Base-by-base conservation (phyloP, 2,329 filamentous ascomycete genomes). In the Monosporascus ibericus region DNA sequence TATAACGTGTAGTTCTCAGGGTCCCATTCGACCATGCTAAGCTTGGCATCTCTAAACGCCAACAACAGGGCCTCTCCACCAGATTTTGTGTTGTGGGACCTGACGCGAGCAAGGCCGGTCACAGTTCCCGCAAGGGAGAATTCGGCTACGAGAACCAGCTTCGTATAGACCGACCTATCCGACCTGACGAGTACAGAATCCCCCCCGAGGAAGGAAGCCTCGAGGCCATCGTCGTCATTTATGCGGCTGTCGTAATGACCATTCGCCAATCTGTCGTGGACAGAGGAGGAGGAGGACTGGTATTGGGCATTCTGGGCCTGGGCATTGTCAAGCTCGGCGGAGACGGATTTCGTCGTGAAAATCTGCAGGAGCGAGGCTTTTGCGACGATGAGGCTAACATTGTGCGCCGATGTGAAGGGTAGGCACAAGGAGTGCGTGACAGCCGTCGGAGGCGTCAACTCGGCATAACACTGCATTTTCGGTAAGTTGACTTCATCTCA, bases 21-120 rank as follows among this genome's bases (percentile, higher is more conserved):
- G 67, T 97, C 90, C 94, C 94, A 99, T 73, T 96, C 90, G 52
- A 96, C 79, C 69, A 99, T 77, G 70, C 89, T 95, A 65, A 97
- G 80, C 72, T 96, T 96, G 42, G 94, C 94, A 72, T 96, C 91
- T 65, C 88, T 87, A 71, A 92, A 88, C 0, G 90, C 87, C 52
- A 97, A 70, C 51, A 99, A 75, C 51, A 99, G 77, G 47, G 87
- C 87, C 56, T 96, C 90, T 53, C 89, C 92, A 18, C 89, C 90
- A 22, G 88, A 90, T 60, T 85, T 87, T 9, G 88, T 87, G 47
- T 82, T 79, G 49, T 82, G 75, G 1, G 84, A 79, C 69, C 87
- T 91, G 59, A 97, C 81, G 57, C 88, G 84, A 44, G 85, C 88
- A 51, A 99, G 76, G 1, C 90, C 90, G 11, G 86, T 92, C 55